Evolutionary conservation across 164 flowering plant genomes (phyloP), one percentile per base, ranked within the genome.

Genomic region (Umbellularia californica): DNA sequence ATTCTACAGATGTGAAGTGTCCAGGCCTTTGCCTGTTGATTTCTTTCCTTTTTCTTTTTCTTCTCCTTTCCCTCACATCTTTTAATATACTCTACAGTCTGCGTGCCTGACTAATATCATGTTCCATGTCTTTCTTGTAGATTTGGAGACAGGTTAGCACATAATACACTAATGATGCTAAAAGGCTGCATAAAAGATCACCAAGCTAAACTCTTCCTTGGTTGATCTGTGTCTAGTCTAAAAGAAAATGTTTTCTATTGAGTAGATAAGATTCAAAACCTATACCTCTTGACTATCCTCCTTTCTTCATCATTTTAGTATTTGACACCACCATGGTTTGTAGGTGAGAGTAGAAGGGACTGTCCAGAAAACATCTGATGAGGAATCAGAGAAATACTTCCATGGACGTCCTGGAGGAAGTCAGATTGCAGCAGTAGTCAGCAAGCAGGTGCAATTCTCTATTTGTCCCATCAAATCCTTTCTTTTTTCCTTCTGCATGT

Each of bases 381-480:
- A 86, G 79, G 98, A 95, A 84, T 93, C 98, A 75, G 92, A 92
- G 77, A 87, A 87, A 33, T 93, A 92, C 76, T 95, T 95, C 77
- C 96, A 90, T 70, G 90, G 94, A 65, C 97, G 96, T 83, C 97
- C 98, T 71, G 87, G 89, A 65, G 99, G 93, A 81, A 92, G 95
- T 85, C 99, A 92, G 79, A 82, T 93, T 76, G 99, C 93, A 72
- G 96, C 97, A 74, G 81, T 90, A 50, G 94, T 85, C 81, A 90
- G 99, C 88, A 82, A 87, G 77, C 98, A 94, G 93, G 97, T 90
- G 51, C 58, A 58, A 60, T 65, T 28, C 70, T 11, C 23, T 23
- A 63, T 72, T 6, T 70, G 73, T 27, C 65, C 27, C 28, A 13
- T 23, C 66, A 23, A 22, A 20, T 30, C 33, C 3, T 13, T 33